Evolutionary conservation across 2,329 filamentous ascomycete genomes (phyloP).

Genomic region (Pyrenochaeta sp.): DNA sequence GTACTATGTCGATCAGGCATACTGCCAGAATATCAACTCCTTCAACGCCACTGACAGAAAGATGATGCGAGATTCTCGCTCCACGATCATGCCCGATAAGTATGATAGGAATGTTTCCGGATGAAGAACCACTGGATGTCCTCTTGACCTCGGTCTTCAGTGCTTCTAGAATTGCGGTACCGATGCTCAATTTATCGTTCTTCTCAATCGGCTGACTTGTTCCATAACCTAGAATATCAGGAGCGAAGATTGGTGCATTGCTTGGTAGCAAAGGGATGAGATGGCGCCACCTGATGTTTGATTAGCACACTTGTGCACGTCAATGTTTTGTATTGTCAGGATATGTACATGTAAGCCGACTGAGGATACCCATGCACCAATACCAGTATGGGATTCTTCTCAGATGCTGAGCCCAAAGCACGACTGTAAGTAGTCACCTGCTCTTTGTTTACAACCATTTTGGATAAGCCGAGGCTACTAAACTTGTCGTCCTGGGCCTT

Average conservation of each 20-base stretch:
- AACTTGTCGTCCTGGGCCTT: constrained; percentile 41
- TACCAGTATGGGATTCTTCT: constrained; percentile 40
- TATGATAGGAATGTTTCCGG: constrained; percentile 26
- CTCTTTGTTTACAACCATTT: constrained; percentile 35
- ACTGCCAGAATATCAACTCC: constrained; percentile 50
- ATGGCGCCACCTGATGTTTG: constrained; percentile 37
- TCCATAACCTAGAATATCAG: constrained; percentile 46
- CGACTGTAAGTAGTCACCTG: constrained; percentile 39
- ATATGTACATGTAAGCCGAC: constrained; percentile 37
- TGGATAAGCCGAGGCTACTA: constrained; percentile 34
- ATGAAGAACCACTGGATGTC: constrained; percentile 14
- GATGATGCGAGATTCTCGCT: constrained; percentile 63
- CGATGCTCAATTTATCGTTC: constrained; percentile 43
- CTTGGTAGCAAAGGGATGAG: constrained; percentile 40
- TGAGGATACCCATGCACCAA: constrained; percentile 46
- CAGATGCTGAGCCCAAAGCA: constrained; percentile 27
- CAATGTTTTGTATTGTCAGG: not conserved
- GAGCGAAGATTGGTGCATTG: constrained; percentile 36
- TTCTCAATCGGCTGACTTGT: constrained; percentile 30
- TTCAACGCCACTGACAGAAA: constrained; percentile 58
- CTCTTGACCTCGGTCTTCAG: constrained; percentile 33
- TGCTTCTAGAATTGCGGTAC: constrained; percentile 32
- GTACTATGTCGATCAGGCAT: constrained; percentile 43
- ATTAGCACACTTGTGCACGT: not conserved
- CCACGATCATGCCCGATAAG: constrained; percentile 67